phyloP scores from a whole-genome alignment of 176 grass and related monocot genomes.

The Melocanna baccifera region DNA sequence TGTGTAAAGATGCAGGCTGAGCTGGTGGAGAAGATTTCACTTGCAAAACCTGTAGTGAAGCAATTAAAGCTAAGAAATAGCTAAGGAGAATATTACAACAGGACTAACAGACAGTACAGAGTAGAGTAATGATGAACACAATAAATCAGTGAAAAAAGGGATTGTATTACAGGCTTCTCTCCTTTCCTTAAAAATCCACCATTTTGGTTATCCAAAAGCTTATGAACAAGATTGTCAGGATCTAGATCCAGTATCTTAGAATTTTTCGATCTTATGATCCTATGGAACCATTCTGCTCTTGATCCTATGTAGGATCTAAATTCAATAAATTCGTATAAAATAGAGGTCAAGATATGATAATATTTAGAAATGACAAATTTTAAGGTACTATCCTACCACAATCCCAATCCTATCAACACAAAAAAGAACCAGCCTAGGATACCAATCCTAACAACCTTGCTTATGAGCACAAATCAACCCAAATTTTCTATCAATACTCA shows the following conservation, averaged over 20 bases:
- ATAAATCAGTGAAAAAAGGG: background rate
- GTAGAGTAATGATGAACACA: background rate
- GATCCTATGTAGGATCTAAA: background rate
- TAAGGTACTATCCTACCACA: background rate
- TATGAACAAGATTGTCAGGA: background rate
- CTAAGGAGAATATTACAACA: background rate
- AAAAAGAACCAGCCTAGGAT: background rate
- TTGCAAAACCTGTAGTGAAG: slow-evolving; percentile 77
- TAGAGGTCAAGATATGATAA: background rate
- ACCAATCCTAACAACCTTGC: background rate
- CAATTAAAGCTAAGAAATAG: slow-evolving; percentile 22
- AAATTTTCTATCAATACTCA: background rate
- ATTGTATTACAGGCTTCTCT: background rate
- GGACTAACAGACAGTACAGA: background rate
- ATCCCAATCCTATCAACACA: background rate
- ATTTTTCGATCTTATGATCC: background rate
- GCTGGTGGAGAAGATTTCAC: slow-evolving; percentile 79
- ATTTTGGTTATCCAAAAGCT: background rate
- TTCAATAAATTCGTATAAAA: slow-evolving; percentile 1
- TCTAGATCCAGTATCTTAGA: background rate
- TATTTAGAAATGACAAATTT: background rate
- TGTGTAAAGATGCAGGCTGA: slow-evolving; percentile 58
- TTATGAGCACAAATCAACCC: background rate
- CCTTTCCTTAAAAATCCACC: background rate
- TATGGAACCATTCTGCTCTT: background rate